A percentile compares a stretch with the other conserved stretches of the same genome.
phyloP scores from a whole-genome alignment of 2,329 filamentous ascomycete genomes.

The Pseudogymnoascus sp. region DNA sequence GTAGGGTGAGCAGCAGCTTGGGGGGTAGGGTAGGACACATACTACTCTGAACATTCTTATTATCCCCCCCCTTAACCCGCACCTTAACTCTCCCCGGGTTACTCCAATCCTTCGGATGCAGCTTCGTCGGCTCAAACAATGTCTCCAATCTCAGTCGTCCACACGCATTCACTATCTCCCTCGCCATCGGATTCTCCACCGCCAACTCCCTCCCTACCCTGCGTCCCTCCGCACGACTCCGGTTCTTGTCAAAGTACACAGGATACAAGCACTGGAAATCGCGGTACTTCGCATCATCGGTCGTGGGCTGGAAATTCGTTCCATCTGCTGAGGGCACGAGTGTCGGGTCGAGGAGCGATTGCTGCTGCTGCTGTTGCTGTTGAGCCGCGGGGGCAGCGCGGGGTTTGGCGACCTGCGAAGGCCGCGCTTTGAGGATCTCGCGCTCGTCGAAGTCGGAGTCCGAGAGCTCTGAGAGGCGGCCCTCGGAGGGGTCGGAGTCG shows the following conservation, averaged over 20 bases:
- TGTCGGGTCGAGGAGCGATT: constrained; percentile 16
- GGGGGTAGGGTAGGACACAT: constrained; percentile 23
- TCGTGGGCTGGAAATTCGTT: constrained; percentile 30
- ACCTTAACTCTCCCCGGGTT: constrained; percentile 89
- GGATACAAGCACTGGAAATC: constrained; percentile 87
- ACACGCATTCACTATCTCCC: constrained; percentile 83
- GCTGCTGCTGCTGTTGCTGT: constrained; percentile 18
- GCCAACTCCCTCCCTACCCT: constrained; percentile 66
- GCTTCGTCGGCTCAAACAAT: constrained; percentile 83
- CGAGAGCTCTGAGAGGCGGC: constrained; percentile 59
- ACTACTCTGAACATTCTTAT: constrained; percentile 55
- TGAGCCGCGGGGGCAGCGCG: constrained; percentile 19
- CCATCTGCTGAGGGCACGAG: constrained; percentile 25
- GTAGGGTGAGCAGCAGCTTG: no score
- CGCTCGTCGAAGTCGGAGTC: constrained; percentile 46
- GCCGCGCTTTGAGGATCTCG: constrained; percentile 24
- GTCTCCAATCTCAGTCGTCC: constrained; percentile 60
- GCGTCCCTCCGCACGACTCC: constrained; percentile 69
- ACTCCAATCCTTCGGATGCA: constrained; percentile 93
- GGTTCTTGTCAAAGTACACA: constrained; percentile 79
- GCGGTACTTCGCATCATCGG: constrained; percentile 53
- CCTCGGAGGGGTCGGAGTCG: constrained; percentile 76
- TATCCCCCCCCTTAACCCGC: constrained; percentile 54
- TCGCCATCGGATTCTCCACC: constrained; percentile 75
- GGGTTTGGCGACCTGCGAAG: constrained; percentile 26